Base-by-base conservation (phyloP, 2,329 filamentous ascomycete species). In the Curvularia sp. region DNA sequence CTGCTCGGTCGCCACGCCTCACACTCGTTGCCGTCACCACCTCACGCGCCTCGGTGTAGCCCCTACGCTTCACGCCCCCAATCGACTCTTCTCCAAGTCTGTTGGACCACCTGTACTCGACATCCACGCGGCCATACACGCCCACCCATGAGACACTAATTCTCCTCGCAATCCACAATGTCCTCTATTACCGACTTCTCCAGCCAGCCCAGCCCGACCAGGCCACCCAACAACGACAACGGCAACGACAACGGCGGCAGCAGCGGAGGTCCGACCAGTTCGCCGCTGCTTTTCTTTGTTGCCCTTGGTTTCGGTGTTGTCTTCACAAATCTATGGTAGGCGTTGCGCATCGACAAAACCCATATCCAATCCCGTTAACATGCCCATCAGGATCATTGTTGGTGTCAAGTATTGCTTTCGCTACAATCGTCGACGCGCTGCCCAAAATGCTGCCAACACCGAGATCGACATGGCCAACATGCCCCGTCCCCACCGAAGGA, bases 321-420 rank as follows among this genome's bases (percentile, higher is more conserved):
- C 43, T 99, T 99, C 74, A 99, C 95, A 49, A 99, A 99, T 78
- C 81, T 99, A 78, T 99, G 95, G 95, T 98, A 84, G 41, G 49
- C 48, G 25, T 19, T 7, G 12, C 7, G 21, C 28, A 34, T 51
- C 30, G 34, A 27, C 34, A 38, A n/a, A 2, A 6, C 23, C 27
- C 38, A 28, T 59, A 36, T 39, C 48, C 54, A 23, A 8, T 49
- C 54, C 43, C 23, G 38, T 67, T 77, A 67, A 77, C 65, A 57
- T 50, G 10, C 25, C 28, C 21, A 18, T 57, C 60, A 99, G 95
- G 95, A 99, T 99, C 72, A 99, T 99, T 70, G 95, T 99, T 60
- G 95, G 95, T 68, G 95, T 99, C 61, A 99, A 99, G 81, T 99
- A 99, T 79, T 99, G 95, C 80, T 99, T 99, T 80, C 87, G 95